phyloP scores from a whole-genome alignment of 371 early-diverging fungal species.

The Mortierella sp. region DNA sequence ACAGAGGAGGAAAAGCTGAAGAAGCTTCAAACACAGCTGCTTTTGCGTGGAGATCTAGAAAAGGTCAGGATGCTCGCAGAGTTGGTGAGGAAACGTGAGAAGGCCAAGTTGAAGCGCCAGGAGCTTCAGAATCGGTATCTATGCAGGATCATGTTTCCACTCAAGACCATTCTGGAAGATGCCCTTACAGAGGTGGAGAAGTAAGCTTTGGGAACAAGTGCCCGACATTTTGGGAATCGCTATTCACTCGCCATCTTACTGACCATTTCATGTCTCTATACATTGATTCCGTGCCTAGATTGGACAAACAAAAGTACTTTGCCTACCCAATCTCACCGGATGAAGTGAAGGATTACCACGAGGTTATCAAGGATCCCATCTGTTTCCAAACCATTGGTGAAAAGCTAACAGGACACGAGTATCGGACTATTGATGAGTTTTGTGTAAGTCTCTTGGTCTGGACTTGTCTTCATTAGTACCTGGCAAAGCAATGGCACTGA shows the following conservation, averaged over 20 bases:
- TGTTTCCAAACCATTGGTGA: conserved; percentile 45
- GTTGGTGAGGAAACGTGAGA: conserved; percentile 88
- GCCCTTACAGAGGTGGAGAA: conserved; percentile 73
- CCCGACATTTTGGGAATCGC: too few relatives aligned
- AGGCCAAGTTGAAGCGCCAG: conserved; percentile 75
- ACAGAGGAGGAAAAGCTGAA: conserved; percentile 79
- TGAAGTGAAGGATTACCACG: conserved; percentile 85
- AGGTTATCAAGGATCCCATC: conserved; percentile 67
- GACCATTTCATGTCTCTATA: not conserved
- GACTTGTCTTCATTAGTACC: not conserved
- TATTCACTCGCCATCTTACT: too few relatives aligned
- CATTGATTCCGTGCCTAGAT: conserved; percentile 11
- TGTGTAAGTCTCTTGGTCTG: conserved; percentile 31
- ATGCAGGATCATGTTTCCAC: conserved; percentile 77
- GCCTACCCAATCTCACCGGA: conserved; percentile 78
- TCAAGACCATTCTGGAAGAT: conserved; percentile 71
- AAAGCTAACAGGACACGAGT: conserved; percentile 32
- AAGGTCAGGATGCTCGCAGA: conserved; percentile 87
- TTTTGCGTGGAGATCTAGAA: conserved; percentile 88
- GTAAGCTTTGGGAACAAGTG: conserved; percentile 54
- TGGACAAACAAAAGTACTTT: conserved; percentile 63
- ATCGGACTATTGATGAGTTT: conserved; percentile 48
- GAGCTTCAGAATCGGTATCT: conserved; percentile 70
- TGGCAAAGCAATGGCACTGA: not conserved
- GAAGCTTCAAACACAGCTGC: conserved; percentile 51